Base-by-base conservation (phyloP, 2,329 filamentous ascomycete genomes). In the Pseudogymnoascus sp. region DNA sequence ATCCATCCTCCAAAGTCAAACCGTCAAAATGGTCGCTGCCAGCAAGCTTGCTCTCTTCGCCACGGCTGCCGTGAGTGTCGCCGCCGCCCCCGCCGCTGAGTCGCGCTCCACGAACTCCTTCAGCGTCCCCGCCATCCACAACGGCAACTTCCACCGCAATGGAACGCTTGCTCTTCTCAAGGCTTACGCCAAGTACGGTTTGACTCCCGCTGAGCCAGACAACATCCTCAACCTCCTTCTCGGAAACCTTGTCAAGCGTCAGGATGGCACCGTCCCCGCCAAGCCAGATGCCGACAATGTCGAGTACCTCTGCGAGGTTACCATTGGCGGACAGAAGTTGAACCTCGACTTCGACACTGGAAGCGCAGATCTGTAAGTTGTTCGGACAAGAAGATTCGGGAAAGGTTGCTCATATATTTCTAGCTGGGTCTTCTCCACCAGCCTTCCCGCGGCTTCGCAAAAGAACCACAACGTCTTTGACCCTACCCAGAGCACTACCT, bases 291-390 rank as follows among this genome's bases (percentile, higher is more conserved):
- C 63, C 3, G 50, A 65, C 50, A 65, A 65, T 16, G 66, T 63
- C 39, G 68, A 71, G 59, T 72, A 71, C 30, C 43, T 71, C 35
- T 65, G 70, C 16, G 61, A 62, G 0, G 65, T 65, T 5, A 59
- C 47, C 9, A 61, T 71, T 62, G 70, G 68, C 54, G 70, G 70
- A 20, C 66, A 72, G 60, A 64, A 43, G 2, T 58, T 72, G 35
- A 67, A 70, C 60, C 62, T 72, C 58, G 68, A 71, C 35, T 69
- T 72, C 60, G 70, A 72, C 41, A 69, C 67, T 43, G 70, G 70
- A 22, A 66, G 64, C 50, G 63, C 69, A 38, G 70, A 72, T 63
- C 62, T 71, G 70, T 71, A 66, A 64, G 69, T 65, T 39, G 22
- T 18, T 25, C 20, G 39, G 60, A 28, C 12, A 59, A 58, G 37